Evolutionary conservation across 2,329 filamentous ascomycete genomes (phyloP).

Genomic region (Calonectria crousiana): DNA sequence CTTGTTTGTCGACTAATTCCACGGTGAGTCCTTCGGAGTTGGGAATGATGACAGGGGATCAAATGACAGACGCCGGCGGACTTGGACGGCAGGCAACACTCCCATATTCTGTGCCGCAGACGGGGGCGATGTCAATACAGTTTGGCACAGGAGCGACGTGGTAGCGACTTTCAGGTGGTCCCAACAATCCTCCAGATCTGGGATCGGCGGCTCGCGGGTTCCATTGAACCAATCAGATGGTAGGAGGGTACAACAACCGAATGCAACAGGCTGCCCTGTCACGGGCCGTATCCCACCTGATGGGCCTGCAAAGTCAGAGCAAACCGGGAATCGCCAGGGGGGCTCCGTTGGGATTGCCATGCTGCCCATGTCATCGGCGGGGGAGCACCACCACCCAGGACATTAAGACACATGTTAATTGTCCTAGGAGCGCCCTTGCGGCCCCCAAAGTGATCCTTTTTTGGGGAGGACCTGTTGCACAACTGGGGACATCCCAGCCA

Average conservation of each 20-base stretch:
- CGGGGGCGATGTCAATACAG: constrained; percentile 2
- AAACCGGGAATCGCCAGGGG: constrained; percentile 15
- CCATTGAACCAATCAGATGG: constrained; percentile 15
- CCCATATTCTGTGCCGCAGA: constrained; percentile 7
- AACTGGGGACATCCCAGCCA: background rate
- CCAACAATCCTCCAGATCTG: constrained; percentile 30
- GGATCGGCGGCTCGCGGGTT: constrained; percentile 24
- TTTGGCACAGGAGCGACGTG: background rate
- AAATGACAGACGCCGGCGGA: background rate
- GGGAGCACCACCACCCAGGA: background rate
- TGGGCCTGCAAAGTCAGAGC: constrained; percentile 6
- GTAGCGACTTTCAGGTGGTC: constrained; percentile 9
- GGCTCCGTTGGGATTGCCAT: constrained; percentile 19
- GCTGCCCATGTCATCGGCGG: constrained; percentile 10
- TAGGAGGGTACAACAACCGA: constrained; percentile 19
- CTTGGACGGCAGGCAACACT: constrained; percentile 2
- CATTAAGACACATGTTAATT: constrained; percentile 13
- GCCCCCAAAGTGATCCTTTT: constrained; percentile 5
- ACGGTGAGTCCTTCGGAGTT: constrained; percentile 9
- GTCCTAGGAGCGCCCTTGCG: constrained; percentile 26
- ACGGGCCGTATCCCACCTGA: constrained; percentile 30
- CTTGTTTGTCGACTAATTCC: constrained; percentile 6
- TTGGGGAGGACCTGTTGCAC: background rate
- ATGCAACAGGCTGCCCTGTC: constrained; percentile 22
- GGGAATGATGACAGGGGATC: background rate